Evolutionary conservation across 108 stramenopile genomes (phyloP), one percentile per base, ranked within the genome.

Genomic region (Pseudonitzschia delicatissima): DNA sequence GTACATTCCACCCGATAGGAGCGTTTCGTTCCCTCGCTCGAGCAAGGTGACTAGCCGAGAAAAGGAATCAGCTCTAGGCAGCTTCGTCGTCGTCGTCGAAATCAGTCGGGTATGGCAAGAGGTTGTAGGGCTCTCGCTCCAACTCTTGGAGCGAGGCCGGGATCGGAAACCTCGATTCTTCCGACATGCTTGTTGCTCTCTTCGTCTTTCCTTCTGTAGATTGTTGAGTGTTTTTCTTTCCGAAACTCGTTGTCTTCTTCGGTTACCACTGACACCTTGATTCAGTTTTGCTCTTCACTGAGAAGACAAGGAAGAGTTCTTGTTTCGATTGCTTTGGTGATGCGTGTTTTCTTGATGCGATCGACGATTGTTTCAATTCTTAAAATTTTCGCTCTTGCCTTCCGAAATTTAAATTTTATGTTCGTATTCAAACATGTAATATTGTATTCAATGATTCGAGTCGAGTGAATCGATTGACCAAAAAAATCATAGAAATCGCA

Each of bases 51-150:
- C 86, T 15, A 94, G 67, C 17, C 39, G 71, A 55, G 74, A 64
- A 62, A 95, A 95, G 23, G 91, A 92, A 60, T 86, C 81, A 11
- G 87, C 91, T 40, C 94, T 71, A 33, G n/a, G 82, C 81, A 21
- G 82, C 83, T 59, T 92, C 94, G 40, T 92, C 86, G 25, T 88
- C 89, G 42, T 92, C 90, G 28, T 86, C 87, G 57, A 95, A 95
- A 69, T 91, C 88, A 40, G 74, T 50, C 3, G 94, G 94, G 67
- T 95, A 95, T 9, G 94, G 94, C 13, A 86, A 72, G 23, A 95
- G 86, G 61, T 92, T 89, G 87, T 92, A 92, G 6, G 94, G 94
- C 20, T 67, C 82, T 48, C 78, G 57, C 68, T 95, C 94, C 48
- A 95, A 77, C 36, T 87, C 84, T 53, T 88, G 85, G 40, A 95